Conservation (phyloP, 306 rosid genomes). For the Quercus cerris region DNA sequence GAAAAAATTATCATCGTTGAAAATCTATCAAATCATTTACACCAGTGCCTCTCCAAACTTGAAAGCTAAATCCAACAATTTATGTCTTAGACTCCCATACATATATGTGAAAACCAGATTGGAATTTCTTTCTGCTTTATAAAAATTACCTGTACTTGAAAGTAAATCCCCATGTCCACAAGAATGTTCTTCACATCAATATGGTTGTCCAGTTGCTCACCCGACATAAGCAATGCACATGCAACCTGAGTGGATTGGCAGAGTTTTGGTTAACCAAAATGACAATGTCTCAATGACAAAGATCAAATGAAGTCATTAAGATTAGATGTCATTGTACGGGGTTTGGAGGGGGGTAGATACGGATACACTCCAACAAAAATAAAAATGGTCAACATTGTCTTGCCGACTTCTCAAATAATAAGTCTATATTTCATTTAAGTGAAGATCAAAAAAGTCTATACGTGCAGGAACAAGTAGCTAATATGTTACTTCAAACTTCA, state of each 20-base stretch:
- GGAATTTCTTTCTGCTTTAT: not conserved
- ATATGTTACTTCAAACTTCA: conserved; percentile 2
- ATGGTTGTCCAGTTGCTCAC: conserved; percentile 51
- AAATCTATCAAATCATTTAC: too few species aligned
- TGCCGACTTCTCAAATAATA: not conserved
- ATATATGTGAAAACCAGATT: not conserved
- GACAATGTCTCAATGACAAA: conserved; percentile 5
- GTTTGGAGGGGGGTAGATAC: not conserved
- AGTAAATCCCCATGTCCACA: conserved; percentile 61
- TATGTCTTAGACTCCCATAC: not conserved
- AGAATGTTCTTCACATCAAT: conserved; percentile 48
- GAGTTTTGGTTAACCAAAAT: conserved; percentile 10
- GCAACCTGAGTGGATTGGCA: conserved; percentile 37
- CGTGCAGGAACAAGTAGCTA: not conserved
- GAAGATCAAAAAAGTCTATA: not conserved
- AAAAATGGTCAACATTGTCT: not conserved
- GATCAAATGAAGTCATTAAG: not conserved
- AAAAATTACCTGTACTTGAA: conserved; percentile 58
- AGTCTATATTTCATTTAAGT: not conserved
- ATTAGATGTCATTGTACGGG: not conserved
- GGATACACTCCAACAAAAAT: not conserved
- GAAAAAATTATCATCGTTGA: not conserved
- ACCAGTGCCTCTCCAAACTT: too few species aligned
- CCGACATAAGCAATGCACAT: conserved; percentile 53
- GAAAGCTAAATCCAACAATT: not conserved